Percentiles rank a stretch among this genome's conserved stretches.
Evolutionary conservation across 306 rosid genomes (phyloP).

Genomic region (Inga leiocalycina): DNA sequence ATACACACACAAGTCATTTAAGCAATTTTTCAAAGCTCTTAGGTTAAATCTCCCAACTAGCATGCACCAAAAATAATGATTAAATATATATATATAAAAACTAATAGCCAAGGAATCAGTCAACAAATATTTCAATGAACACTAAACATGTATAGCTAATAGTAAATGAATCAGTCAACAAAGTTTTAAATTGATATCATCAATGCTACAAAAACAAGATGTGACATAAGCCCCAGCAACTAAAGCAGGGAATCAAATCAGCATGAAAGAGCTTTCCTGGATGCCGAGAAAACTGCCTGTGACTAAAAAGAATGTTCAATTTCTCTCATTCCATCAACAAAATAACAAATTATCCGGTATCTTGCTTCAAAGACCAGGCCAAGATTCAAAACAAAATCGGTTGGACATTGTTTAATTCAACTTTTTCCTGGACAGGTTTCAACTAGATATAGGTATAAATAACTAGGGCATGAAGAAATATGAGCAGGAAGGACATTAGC

Average conservation of each 20-base stretch:
- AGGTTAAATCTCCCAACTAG: neutral
- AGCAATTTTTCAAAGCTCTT: neutral
- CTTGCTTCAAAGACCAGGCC: neutral
- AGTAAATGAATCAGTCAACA: neutral
- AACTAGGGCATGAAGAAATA: neutral
- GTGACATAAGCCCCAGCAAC: neutral
- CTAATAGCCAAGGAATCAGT: neutral
- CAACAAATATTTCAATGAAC: too few relatives aligned
- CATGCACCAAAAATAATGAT: neutral
- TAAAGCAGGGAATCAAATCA: neutral
- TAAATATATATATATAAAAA: neutral
- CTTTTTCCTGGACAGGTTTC: neutral
- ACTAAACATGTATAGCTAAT: neutral
- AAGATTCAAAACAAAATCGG: conserved; percentile 1
- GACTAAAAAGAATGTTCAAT: neutral
- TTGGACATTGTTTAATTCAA: neutral
- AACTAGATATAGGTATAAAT: neutral
- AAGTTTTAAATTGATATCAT: neutral
- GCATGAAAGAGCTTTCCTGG: neutral
- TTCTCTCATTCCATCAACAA: neutral
- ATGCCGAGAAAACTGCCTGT: neutral
- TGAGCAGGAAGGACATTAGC: neutral
- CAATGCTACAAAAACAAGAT: neutral
- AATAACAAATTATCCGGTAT: neutral
- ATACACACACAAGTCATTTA: neutral